Conservation (phyloP, 768 basidiomycete genomes). For the Termitomyces sp. region DNA sequence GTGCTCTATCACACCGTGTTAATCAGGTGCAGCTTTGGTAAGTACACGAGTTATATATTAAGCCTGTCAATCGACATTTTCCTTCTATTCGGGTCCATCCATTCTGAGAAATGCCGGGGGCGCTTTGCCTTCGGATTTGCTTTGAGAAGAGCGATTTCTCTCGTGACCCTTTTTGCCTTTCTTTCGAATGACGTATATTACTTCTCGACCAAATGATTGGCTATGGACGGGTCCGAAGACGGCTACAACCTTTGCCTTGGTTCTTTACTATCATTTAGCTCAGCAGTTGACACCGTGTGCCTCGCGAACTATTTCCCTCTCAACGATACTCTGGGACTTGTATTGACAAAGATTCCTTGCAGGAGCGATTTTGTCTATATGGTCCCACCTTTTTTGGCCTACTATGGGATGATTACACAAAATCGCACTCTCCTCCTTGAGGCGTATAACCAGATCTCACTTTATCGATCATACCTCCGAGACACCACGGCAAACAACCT, state of each 20-base stretch:
- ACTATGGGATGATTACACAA: conserved; percentile 62
- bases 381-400: conserved; percentile 86
- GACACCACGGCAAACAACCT: conserved; percentile 49
- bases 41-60: conserved; percentile 15
- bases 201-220: not conserved
- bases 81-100: not conserved
- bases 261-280: not conserved
- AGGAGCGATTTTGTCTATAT: conserved; percentile 84
- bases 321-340: not conserved
- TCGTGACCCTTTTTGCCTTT: not conserved
- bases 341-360: not conserved
- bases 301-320: not conserved
- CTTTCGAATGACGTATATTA: not conserved
- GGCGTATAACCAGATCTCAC: conserved; percentile 66
- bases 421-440: conserved; percentile 59
- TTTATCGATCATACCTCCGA: conserved; percentile 67
- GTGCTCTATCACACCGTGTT: conserved; percentile 78
- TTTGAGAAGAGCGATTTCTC: no score
- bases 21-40: conserved; percentile 73
- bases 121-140: not conserved
- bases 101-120: not conserved
- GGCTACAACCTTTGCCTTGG: not conserved
- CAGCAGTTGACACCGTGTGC: not conserved
- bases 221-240: not conserved
- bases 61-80: not conserved